Conservation (phyloP, 768 basidiomycete species). For the Cystobasidiopsis lactophilus region DNA sequence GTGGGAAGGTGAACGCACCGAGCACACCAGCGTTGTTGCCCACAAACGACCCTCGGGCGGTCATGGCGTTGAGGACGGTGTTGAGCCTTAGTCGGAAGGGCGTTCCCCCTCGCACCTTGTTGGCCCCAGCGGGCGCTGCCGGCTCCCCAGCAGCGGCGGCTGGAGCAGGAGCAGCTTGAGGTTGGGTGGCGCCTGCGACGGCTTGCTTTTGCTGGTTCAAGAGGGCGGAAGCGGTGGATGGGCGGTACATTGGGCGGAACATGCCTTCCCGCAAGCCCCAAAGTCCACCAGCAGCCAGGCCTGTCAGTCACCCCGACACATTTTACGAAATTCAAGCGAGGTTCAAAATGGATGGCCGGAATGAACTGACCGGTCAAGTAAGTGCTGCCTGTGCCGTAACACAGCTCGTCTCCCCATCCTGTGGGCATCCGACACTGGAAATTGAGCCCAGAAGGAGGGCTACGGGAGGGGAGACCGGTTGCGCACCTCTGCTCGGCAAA, state of each 20-base stretch:
- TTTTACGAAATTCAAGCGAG: no score
- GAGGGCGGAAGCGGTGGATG: slow-evolving; percentile 2
- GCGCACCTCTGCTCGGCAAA: slow-evolving; percentile 52
- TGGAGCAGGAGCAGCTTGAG: slow-evolving; percentile 6
- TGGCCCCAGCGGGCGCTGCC: slow-evolving; percentile 1
- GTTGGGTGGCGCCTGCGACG: slow-evolving; percentile 4
- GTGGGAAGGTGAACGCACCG: slow-evolving; percentile 39
- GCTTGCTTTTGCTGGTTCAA: neutral
- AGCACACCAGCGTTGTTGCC: slow-evolving; percentile 96
- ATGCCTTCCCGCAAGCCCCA: slow-evolving; percentile 95
- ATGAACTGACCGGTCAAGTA: slow-evolving; percentile 74
- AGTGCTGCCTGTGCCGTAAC: slow-evolving; percentile 97
- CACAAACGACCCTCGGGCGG: slow-evolving; percentile 86
- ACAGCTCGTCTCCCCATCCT: slow-evolving; percentile 93
- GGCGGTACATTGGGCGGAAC: slow-evolving; percentile 35
- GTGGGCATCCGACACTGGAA: neutral
- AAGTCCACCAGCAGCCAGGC: slow-evolving; percentile 76
- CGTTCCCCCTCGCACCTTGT: neutral
- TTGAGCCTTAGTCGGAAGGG: slow-evolving; percentile 53
- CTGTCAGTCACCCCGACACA: no score
- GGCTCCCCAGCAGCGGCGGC: slow-evolving; percentile 10
- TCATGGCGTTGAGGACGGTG: slow-evolving; percentile 86
- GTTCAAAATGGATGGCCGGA: no score
- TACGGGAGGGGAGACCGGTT: neutral
- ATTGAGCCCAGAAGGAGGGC: neutral